Base-by-base conservation (phyloP, 2,329 filamentous ascomycete species). In the Grosmannia penicillata region DNA sequence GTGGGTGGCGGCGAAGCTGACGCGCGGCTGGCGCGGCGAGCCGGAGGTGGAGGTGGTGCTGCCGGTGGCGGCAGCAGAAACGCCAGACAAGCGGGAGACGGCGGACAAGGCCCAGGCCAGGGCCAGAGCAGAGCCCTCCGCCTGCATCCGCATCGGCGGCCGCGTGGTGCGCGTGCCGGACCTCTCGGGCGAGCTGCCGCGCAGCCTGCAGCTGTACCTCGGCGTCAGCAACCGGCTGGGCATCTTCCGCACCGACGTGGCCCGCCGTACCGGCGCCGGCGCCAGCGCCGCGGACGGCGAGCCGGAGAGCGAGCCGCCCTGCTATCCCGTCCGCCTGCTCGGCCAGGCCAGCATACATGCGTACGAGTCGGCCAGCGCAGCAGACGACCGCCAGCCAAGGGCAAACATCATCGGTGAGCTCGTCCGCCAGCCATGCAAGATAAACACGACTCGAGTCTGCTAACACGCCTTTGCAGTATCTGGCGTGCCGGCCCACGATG, bases 401-500 rank as follows among this genome's bases (percentile, higher is more conserved):
- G 70, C 80, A 27, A 86, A 87, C 49, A 73, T 87, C 25, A 75
- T 83, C 47, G 57, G 72, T 76, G 55, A 54, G 60, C n/a, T n/a
- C n/a, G n/a, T 46, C 3, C 13, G 17, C 11, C 15, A 13, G 3
- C 13, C 17, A 18, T 13, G 13, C 7, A 25, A 13, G 28, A 30
- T 10, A n/a, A 8, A 9, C 26, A n/a, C 7, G 24, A 25, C 24
- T 25, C 24, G 7, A 25, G 7, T 25, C 24, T 28, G 26, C 26
- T 28, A 17, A 30, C 28, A 30, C 8, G 8, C 15, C 5, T 7
- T n/a, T 6, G 4, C 15, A 47, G 46, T 49, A 36, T 71, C 74
- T 5, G 78, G 78, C 4, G 64, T 68, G 0, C 60, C 68, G 2
- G 63, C 75, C 5, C 84, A 80, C 49, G 69, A 73, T 15, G 81